Base-by-base conservation (phyloP, 2,329 filamentous ascomycete genomes). In the Cercospora zeae-maydis region DNA sequence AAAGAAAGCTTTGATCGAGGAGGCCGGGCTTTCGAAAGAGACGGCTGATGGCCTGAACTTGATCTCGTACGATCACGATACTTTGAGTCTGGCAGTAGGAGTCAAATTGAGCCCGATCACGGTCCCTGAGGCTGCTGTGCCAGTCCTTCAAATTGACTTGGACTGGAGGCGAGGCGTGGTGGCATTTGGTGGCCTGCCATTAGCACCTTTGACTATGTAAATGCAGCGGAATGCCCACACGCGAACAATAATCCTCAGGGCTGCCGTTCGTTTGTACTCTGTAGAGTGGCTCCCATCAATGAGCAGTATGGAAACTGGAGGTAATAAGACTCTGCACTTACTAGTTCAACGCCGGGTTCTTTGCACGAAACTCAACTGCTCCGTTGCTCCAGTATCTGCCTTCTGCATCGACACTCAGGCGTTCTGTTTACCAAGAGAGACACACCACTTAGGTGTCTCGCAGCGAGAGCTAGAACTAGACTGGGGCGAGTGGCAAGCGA, bases 51-150 rank as follows among this genome's bases (percentile, higher is more conserved):
- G 62, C 2, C 21, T 70, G 45, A 66, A 70, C 24, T 42, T 65
- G 34, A 67, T 70, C 33, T 66, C 66, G 1, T 68, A 66, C 16
- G 66, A 70, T 19, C 66, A 68, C 42, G 68, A 70, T 58, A 69
- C 62, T 13, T 24, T 69, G 53, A 65, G 62, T 36, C 34, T 70
- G 59, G 67, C 67, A 24, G 66, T 70, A 3, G 66, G 59, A 14
- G 62, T 62, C 11, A 69, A 69, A 34, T 31, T 70, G 65, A 61
- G 62, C 42, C 59, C 59, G 3, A 51, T 49, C n/a, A 69, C 68
- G 9, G 59, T 70, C 59, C 63, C 65, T 9, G 57, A 52, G 19
- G 66, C 66, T n/a, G 45, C 63, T 13, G 54, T 36, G 53, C 67
- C 67, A 4, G 66, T 69, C 30, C 34, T 67, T 47, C 55, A 61